Conservation (phyloP, 1,139 yeast species). For the Protomyces pachydermus region DNA sequence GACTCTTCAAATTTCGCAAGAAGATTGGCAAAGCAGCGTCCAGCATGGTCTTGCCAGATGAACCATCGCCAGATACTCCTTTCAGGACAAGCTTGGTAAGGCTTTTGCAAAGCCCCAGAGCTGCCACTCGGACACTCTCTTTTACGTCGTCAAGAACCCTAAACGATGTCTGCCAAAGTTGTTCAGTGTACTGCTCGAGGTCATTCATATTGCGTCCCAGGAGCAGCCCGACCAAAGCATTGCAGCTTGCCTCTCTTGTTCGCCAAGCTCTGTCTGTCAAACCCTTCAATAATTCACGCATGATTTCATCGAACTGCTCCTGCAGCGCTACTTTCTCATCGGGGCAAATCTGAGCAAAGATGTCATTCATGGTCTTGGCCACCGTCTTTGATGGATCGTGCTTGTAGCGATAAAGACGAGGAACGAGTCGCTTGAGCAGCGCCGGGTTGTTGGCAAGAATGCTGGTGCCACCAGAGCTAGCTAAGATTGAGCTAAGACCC, state of each 20-base stretch:
- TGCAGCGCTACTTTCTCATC: conserved; percentile 57
- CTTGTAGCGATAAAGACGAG: conserved; percentile 75
- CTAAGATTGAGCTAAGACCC: conserved; percentile 79
- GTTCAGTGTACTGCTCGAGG: conserved; percentile 50
- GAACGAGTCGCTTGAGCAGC: conserved; percentile 60
- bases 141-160: conserved; percentile 90
- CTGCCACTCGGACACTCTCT: conserved; percentile 85
- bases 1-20: conserved; percentile 69
- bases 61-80: conserved; percentile 47
- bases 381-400: conserved; percentile 80
- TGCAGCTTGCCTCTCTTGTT: conserved; percentile 80
- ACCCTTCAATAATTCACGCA: conserved; percentile 59
- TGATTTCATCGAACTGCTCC: conserved; percentile 53
- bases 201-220: conserved; percentile 54
- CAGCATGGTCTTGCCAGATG: conserved; percentile 42
- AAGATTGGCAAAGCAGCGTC: conserved; percentile 69
- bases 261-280: conserved; percentile 91
- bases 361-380: conserved; percentile 75
- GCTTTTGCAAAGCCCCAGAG: conserved; percentile 60
- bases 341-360: conserved; percentile 70
- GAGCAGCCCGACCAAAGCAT: conserved; percentile 66
- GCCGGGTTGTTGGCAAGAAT: conserved; percentile 53
- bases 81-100: conserved; percentile 62
- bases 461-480: conserved; percentile 68
- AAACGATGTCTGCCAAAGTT: conserved; percentile 83